These are phyloP conservation scores for Penicillium robsamsonii DNA, from an alignment of 495 filamentous ascomycete species.

Conservation along the genomic window DNA sequence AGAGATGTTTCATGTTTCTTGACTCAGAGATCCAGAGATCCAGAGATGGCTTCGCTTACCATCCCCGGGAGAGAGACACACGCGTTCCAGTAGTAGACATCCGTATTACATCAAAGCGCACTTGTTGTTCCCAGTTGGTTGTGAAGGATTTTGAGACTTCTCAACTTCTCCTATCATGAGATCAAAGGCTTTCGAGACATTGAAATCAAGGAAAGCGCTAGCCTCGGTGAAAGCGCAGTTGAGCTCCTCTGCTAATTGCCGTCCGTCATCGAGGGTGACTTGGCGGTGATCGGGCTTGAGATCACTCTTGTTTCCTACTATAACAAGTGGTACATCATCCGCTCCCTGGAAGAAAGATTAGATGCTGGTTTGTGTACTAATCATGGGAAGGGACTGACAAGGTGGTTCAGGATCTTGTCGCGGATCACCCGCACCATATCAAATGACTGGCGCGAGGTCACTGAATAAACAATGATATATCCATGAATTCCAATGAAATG, in stretches of 20 bases:
- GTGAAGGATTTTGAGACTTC: slow-evolving; percentile 86
- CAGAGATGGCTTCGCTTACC: slow-evolving; percentile 4
- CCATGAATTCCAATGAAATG: slow-evolving; percentile 99
- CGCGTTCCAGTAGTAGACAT: not conserved
- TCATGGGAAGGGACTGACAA: slow-evolving; percentile 55
- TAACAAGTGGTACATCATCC: slow-evolving; percentile 85
- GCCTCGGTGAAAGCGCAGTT: slow-evolving; percentile 94
- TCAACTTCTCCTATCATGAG: slow-evolving; percentile 93
- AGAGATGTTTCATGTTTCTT: not conserved
- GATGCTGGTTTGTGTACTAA: not conserved
- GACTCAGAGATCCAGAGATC: not conserved
- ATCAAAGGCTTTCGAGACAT: slow-evolving; percentile 90
- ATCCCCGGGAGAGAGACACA: not conserved
- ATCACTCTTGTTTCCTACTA: slow-evolving; percentile 97
- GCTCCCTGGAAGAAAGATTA: slow-evolving; percentile 61
- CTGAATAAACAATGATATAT: slow-evolving; percentile 97
- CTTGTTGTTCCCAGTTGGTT: slow-evolving; percentile 74
- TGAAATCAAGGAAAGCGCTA: slow-evolving; percentile 88
- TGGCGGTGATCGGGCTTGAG: slow-evolving; percentile 90
- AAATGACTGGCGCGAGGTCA: slow-evolving; percentile 88
- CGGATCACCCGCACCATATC: slow-evolving; percentile 94
- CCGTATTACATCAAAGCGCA: slow-evolving; percentile 77
- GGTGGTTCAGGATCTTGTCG: slow-evolving; percentile 95
- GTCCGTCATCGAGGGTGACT: slow-evolving; percentile 80
- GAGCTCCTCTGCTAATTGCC: slow-evolving; percentile 75